Evolutionary conservation across 2,329 filamentous ascomycete genomes (phyloP).

Genomic region (Malbranchea zuffiana): DNA sequence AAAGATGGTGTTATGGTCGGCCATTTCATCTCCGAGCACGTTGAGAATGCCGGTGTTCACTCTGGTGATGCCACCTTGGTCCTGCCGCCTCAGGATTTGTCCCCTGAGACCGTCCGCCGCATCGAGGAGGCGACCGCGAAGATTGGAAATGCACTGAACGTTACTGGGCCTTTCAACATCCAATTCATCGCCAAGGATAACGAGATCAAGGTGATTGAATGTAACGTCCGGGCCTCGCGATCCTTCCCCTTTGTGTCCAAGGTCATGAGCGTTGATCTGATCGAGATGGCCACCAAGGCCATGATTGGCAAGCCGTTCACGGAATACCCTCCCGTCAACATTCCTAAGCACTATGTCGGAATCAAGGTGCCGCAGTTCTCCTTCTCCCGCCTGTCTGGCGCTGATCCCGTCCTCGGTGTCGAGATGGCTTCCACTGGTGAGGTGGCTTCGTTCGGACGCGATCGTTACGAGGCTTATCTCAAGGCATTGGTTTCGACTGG

Average conservation of each 20-base stretch:
- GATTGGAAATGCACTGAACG: slow-evolving; percentile 86
- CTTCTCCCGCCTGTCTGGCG: slow-evolving; percentile 91
- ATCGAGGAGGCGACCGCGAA: slow-evolving; percentile 94
- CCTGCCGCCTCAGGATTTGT: slow-evolving; percentile 84
- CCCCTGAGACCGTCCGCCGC: slow-evolving; percentile 73
- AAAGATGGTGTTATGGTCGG: slow-evolving; percentile 80
- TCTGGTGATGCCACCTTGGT: slow-evolving; percentile 96
- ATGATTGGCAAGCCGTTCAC: slow-evolving; percentile 76
- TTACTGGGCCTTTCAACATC: slow-evolving; percentile 96
- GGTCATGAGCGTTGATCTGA: slow-evolving; percentile 93
- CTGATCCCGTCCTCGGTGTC: slow-evolving; percentile 90
- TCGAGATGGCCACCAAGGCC: slow-evolving; percentile 96
- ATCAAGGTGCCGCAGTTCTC: slow-evolving; percentile 99
- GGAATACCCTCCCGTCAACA: slow-evolving; percentile 66
- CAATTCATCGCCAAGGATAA: slow-evolving; percentile 99
- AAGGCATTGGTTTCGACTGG: slow-evolving; percentile 93
- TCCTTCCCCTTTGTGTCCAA: slow-evolving; percentile 98
- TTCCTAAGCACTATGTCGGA: slow-evolving; percentile 75
- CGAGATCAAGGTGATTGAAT: slow-evolving; percentile 99
- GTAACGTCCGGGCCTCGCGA: slow-evolving; percentile 89
- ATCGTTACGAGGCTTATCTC: slow-evolving; percentile 96
- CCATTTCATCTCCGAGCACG: slow-evolving; percentile 96
- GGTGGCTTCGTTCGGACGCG: slow-evolving; percentile 87
- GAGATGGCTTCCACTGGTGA: slow-evolving; percentile 99
- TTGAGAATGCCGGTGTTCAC: slow-evolving; percentile 96